phyloP scores from a whole-genome alignment of 257 asterid genomes.

The Knoxia roxburghii region DNA sequence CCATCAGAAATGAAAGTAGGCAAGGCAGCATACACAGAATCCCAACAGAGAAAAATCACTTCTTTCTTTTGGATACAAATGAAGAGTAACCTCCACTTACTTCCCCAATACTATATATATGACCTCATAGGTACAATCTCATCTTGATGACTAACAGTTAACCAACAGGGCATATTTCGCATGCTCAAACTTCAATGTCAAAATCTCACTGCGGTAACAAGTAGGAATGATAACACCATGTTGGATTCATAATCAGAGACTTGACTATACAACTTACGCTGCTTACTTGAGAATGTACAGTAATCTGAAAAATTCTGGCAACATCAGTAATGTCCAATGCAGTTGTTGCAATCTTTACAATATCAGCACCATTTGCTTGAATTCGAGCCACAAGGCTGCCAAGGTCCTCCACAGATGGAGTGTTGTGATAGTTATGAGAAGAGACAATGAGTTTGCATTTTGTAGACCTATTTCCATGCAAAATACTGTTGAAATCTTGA shows the following conservation, averaged over 20 bases:
- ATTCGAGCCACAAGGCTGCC: constrained; percentile 87
- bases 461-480: constrained; percentile 51
- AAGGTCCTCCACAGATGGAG: constrained; percentile 81
- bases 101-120: neutral
- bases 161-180: neutral
- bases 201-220: neutral
- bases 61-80: neutral
- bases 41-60: neutral
- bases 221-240: neutral
- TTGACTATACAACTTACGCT: constrained; percentile 15
- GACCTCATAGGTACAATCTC: neutral
- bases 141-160: neutral
- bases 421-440: constrained; percentile 75
- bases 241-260: neutral
- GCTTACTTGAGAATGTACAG: constrained; percentile 93
- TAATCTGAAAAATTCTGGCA: constrained; percentile 81
- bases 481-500: constrained; percentile 57
- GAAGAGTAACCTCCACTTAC: neutral
- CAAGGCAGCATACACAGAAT: neutral
- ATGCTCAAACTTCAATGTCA: neutral
- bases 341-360: constrained; percentile 90
- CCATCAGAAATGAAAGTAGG: neutral
- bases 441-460: constrained; percentile 89
- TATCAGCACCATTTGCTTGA: constrained; percentile 97
- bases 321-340: constrained; percentile 81